Base-by-base conservation (phyloP, 805 yeast genomes). In the Kluyveromyces starmeri region DNA sequence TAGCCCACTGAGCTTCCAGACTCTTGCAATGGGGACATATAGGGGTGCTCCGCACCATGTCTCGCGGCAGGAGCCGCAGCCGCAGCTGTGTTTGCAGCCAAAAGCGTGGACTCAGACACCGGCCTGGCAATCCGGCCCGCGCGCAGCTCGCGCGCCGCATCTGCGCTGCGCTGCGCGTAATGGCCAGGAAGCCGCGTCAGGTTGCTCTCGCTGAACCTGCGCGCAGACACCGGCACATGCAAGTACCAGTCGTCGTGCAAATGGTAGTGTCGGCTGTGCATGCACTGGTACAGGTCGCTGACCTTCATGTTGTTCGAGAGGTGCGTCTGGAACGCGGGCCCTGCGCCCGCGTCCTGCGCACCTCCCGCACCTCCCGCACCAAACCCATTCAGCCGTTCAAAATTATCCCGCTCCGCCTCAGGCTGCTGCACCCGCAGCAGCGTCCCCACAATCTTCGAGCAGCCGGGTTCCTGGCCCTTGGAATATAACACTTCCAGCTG, bases 231-330 rank as follows among this genome's bases (percentile, higher is more conserved):
- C 9, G 26, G 19, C 3, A 22, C 26, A 28, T 17, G 13, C 8
- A n/a, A 11, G 6, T 7, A 7, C 28, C 28, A 26, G 11, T 30
- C 33, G n/a, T 20, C 33, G 13, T 32, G 36, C 12, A 17, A 15
- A 7, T 27, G 30, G 19, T 19, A 18, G 28, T 35, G 39, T 13
- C 21, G 23, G 17, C 28, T 36, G 18, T 39, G 43, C 7, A 44
- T 34, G 20, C 48, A 44, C 30, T 44, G 48, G 32, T 40, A 42
- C 19, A 44, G 33, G 27, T 39, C 43, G 37, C 42, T 30, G 14
- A 45, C 38, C 28, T 42, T 35, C 38, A 43, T 32, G 11, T 40
- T 40, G 3, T 39, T 39, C 4, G 48, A 39, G 9, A 35, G 27
- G 10, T 33, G 32, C 28, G 28, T 26, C 12, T 26, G 28, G 19